Conservation (phyloP, 306 rosid species). For the Bauhinia variegata region DNA sequence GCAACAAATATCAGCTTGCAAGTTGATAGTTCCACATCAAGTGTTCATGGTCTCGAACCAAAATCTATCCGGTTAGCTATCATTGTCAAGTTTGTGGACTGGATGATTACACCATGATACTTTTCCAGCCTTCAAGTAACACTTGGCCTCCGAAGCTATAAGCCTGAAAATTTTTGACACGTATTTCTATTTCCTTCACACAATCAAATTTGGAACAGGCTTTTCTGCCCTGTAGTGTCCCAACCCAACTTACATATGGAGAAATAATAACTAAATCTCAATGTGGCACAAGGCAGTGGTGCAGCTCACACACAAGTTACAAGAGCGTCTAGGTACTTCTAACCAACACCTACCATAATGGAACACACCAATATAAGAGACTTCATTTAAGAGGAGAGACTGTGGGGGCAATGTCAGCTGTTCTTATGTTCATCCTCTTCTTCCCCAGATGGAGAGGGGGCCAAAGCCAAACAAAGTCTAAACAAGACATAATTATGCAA, state of each 20-base stretch:
- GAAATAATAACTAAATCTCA: constrained; percentile 4
- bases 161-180: not conserved
- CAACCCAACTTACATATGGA: not conserved
- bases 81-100: not conserved
- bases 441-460: constrained; percentile 40
- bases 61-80: not conserved
- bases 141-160: not conserved
- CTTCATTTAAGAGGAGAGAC: constrained; percentile 41
- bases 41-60: not conserved
- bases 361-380: constrained; percentile 34
- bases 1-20: not conserved
- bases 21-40: not conserved
- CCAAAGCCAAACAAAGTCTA: constrained; percentile 44
- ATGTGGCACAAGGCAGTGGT: not conserved
- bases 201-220: no score
- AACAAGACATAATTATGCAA: constrained; percentile 71
- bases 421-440: constrained; percentile 63
- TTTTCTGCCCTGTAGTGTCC: not conserved
- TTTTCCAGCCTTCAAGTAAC: not conserved
- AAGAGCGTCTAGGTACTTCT: constrained; percentile 39
- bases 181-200: no score
- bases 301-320: not conserved
- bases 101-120: not conserved
- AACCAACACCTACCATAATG: constrained; percentile 50
- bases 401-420: constrained; percentile 59